Evolutionary conservation across 208 protist genomes (phyloP).

Genomic region (Trypanosomatidae sp.): DNA sequence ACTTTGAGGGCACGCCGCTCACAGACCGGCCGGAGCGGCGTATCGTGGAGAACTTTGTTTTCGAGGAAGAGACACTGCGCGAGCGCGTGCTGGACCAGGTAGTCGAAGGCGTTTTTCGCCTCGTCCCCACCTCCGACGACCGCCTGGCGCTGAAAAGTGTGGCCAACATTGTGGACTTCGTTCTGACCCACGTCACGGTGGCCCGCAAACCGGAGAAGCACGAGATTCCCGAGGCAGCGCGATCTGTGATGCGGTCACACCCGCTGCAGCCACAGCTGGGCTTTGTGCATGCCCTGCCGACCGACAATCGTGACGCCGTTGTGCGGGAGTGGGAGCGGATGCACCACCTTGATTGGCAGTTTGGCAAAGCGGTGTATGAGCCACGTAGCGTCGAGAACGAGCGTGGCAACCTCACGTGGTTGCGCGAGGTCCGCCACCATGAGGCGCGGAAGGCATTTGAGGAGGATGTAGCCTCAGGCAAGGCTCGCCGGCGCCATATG

Average conservation of each 20-base stretch:
- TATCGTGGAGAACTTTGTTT: slow-evolving; percentile 88
- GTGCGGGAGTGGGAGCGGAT: slow-evolving; percentile 89
- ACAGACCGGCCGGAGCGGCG: slow-evolving; percentile 84
- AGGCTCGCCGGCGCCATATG: slow-evolving; percentile 73
- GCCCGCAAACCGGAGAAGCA: slow-evolving; percentile 36
- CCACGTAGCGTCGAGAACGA: slow-evolving; percentile 69
- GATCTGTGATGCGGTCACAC: slow-evolving; percentile 59
- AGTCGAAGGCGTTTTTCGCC: slow-evolving; percentile 86
- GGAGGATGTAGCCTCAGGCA: slow-evolving; percentile 53
- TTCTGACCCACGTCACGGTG: slow-evolving; percentile 79
- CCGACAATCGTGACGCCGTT: slow-evolving; percentile 70
- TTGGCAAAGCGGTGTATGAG: slow-evolving; percentile 88
- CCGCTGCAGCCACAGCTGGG: slow-evolving; percentile 86
- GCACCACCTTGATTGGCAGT: slow-evolving; percentile 92
- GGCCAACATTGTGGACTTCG: slow-evolving; percentile 81
- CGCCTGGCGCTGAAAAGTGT: slow-evolving; percentile 82
- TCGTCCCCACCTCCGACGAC: slow-evolving; percentile 72
- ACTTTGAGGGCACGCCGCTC: slow-evolving; percentile 93
- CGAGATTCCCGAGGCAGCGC: slow-evolving; percentile 60
- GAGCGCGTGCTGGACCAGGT: slow-evolving; percentile 86
- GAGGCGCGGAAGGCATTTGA: slow-evolving; percentile 55
- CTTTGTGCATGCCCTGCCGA: slow-evolving; percentile 83
- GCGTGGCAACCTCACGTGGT: slow-evolving; percentile 86
- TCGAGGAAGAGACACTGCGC: slow-evolving; percentile 89
- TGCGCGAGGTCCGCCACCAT: slow-evolving; percentile 76